Conservation (phyloP, 2,329 filamentous ascomycete genomes). For the Calycina marina region DNA sequence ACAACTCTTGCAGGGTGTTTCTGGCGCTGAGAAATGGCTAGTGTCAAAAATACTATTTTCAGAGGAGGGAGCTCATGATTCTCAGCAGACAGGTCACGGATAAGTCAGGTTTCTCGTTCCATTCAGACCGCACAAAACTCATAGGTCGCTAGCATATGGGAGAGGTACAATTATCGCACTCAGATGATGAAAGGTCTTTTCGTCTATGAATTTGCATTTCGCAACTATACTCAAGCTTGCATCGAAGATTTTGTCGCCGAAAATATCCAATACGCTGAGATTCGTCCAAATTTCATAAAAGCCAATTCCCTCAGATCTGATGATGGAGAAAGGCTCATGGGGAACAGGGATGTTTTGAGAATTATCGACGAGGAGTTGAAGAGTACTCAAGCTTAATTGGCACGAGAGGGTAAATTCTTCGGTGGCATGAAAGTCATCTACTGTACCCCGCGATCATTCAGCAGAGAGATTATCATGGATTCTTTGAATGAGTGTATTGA, state of each 20-base stretch:
- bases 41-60: slow-evolving; percentile 45
- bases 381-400: slow-evolving; percentile 29
- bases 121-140: slow-evolving; percentile 4
- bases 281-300: slow-evolving; percentile 54
- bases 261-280: slow-evolving; percentile 57
- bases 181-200: slow-evolving; percentile 60
- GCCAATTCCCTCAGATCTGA: slow-evolving; percentile 44
- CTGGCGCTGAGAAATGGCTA: slow-evolving; percentile 37
- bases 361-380: slow-evolving; percentile 42
- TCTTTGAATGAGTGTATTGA: slow-evolving; percentile 46
- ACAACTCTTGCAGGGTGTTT: slow-evolving; percentile 12
- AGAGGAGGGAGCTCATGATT: slow-evolving; percentile 42
- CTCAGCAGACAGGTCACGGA: slow-evolving; percentile 34
- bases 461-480: slow-evolving; percentile 28
- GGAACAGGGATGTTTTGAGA: slow-evolving; percentile 43
- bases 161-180: slow-evolving; percentile 53
- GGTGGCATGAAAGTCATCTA: slow-evolving; percentile 58
- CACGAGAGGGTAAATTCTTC: slow-evolving; percentile 30
- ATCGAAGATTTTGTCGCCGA: slow-evolving; percentile 48
- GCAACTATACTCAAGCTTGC: slow-evolving; percentile 41
- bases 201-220: slow-evolving; percentile 50
- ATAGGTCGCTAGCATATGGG: slow-evolving; percentile 30
- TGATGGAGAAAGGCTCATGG: slow-evolving; percentile 35
- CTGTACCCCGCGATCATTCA: slow-evolving; percentile 50
- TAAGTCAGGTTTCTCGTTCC: slow-evolving; percentile 22